Base-by-base conservation (phyloP, 805 yeast genomes). In the Starmerella roubikii region DNA sequence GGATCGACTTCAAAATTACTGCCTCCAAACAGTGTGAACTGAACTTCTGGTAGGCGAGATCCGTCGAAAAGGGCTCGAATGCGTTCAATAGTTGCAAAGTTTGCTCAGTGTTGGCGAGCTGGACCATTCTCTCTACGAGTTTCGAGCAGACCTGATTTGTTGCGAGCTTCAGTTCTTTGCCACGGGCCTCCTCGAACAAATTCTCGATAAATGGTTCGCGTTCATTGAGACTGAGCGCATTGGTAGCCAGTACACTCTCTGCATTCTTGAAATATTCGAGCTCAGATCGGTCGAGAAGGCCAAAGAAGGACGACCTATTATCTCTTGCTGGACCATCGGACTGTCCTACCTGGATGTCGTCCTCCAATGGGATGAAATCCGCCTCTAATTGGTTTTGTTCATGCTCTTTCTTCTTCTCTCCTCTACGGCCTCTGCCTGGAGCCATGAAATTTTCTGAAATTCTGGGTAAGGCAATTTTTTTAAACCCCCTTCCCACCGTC, bases 81-180 rank as follows among this genome's bases (percentile, higher is more conserved):
- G 76, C 72, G 42, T 67, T 68, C 57, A 78, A 80, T 0, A 86
- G 54, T 24, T 65, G 63, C 50, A 76, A 75, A 42, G 84, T 58
- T 56, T 84, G 93, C 11, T 59, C 63, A 44, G 74, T 77, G 21
- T 69, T 66, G 13, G 86, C 78, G 16, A 65, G 61, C 30, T 81
- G 59, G n/a, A 88, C 70, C 44, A 88, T 62, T 54, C 98, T 68
- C 59, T 88, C 98, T 66, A 91, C 68, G 42, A 91, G 66, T 56
- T 88, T 88, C 19, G 97, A 88, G 58, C 96, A 85, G 41, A 88
- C 84, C 54, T 86, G 96, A 54, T 88, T 86, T 2, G 95, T 88
- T 3, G 81, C 94, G 30, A 88, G 66, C 58, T 91, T 88, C 49
- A 91, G 64, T 59, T 88, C 97, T 52, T 86, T 85, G 2, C 94